Evolutionary conservation across 192 early-diverging fungal genomes (phyloP).

Genomic region (Coemansia umbellata): DNA sequence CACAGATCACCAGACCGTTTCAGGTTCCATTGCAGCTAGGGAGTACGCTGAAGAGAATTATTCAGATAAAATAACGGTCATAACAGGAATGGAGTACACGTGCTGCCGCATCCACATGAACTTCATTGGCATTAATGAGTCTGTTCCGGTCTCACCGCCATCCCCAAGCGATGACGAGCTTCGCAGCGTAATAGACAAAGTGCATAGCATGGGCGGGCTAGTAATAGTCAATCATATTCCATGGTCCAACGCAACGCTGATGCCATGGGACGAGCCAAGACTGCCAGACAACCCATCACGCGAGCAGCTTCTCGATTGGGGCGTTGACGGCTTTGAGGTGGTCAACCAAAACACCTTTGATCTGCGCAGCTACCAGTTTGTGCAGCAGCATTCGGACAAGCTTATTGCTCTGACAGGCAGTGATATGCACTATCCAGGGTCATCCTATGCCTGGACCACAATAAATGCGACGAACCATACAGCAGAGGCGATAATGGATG

Average conservation of each 20-base stretch:
- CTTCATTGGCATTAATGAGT: constrained; percentile 64
- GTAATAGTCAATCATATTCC: constrained; percentile 77
- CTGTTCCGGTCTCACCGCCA: constrained; percentile 49
- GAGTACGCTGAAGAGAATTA: constrained; percentile 47
- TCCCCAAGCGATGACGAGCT: constrained; percentile 63
- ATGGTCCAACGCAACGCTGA: constrained; percentile 64
- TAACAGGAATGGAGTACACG: constrained; percentile 44
- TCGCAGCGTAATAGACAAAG: constrained; percentile 52
- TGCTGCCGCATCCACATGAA: constrained; percentile 63
- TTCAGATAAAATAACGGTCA: constrained; percentile 25
- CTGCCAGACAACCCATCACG: constrained; percentile 62
- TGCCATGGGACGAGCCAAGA: constrained; percentile 53
- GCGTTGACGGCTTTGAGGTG: constrained; percentile 71
- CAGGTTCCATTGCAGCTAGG: constrained; percentile 60
- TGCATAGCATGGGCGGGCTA: constrained; percentile 64
- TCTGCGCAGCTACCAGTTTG: constrained; percentile 55
- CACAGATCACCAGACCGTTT: constrained; percentile 67
- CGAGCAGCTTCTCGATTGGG: constrained; percentile 56
- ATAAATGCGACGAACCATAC: constrained; percentile 50
- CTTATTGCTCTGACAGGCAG: constrained; percentile 61
- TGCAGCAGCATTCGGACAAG: constrained; percentile 31
- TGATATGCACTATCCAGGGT: constrained; percentile 62
- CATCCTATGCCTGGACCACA: constrained; percentile 63
- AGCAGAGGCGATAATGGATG: constrained; percentile 52
- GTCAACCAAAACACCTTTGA: constrained; percentile 62